Evolutionary conservation across 2,329 filamentous ascomycete genomes (phyloP), one percentile per base, ranked within the genome.

Genomic region (Curvularia spicifera): DNA sequence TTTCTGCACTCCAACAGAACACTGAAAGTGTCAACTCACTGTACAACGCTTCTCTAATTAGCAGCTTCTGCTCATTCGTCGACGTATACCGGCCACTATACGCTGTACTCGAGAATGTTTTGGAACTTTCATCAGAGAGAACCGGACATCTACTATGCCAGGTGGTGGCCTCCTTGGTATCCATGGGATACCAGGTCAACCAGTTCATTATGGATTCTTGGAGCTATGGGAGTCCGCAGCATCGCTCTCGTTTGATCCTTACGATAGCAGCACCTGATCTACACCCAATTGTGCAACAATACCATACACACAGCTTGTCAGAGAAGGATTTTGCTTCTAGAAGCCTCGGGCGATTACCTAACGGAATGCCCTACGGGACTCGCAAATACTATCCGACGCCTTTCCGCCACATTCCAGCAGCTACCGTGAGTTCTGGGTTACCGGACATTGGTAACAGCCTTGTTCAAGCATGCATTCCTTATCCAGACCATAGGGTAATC

Each of bases 11-110:
- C 0, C 93, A 93, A 5, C 65, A 65, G 0, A 75, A 88, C 65
- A 87, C 82, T 66, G 78, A 80, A 0, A 88, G 83, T 1, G 70
- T 79, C 0, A 53, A 78, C 4, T 88, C 90, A 8, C 76, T 87
- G 5, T 85, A 86, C 57, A 92, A 95, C 69, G 89, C 89, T 33
- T 93, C 90, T 0, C 84, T 95, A 29, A 84, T 95, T 0, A 91
- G 90, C 0, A 90, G 90, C 0, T 91, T 94, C 37, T 88, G 87
- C 0, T 87, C 91, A 0, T 91, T 84, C 58, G 80, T 94, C 1
- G 91, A 96, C 61, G 77, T 91, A 0, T 93, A 91, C 63, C 84
- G 88, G 0, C 91, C 91, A 0, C 81, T 85, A n/a, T 94, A 90
- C 69, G 89, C 87, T 0, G 64, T 94, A 0, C 81, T 96, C 0